These are phyloP conservation scores for Trapa incisa DNA, from an alignment of 345 rosid species.

Conservation along the genomic window DNA sequence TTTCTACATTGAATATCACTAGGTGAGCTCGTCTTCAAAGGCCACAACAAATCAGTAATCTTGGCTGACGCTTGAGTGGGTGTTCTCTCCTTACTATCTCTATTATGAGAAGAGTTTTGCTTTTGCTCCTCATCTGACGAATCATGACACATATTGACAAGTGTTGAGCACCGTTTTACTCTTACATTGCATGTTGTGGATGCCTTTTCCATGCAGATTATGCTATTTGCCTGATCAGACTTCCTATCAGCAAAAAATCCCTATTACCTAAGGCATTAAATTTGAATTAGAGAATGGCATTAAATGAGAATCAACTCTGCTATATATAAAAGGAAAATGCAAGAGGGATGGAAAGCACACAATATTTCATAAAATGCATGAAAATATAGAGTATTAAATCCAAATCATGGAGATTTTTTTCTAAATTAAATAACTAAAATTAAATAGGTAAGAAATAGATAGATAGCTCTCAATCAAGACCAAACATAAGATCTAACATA, in stretches of 20 bases:
- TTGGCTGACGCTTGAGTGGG: background rate
- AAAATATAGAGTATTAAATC: background rate
- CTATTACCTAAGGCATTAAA: background rate
- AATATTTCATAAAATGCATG: background rate
- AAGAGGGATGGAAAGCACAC: background rate
- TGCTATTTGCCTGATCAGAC: background rate
- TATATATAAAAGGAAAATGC: background rate
- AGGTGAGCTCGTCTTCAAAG: background rate
- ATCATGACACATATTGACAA: background rate
- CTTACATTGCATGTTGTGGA: background rate
- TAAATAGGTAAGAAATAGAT: background rate
- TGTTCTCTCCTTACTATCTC: background rate
- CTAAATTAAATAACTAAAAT: background rate
- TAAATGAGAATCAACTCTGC: background rate
- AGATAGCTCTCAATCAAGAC: background rate
- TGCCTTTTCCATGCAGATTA: background rate
- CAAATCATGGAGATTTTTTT: background rate
- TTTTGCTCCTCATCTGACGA: constrained; percentile 3
- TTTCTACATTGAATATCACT: background rate
- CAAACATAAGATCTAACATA: background rate
- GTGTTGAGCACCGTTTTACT: constrained; percentile 1
- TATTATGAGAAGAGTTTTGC: background rate
- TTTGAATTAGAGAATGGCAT: background rate
- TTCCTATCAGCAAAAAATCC: background rate
- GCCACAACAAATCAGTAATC: background rate